These are phyloP conservation scores for Sonneratia alba DNA, from an alignment of 345 rosid genomes.

Conservation along the genomic window DNA sequence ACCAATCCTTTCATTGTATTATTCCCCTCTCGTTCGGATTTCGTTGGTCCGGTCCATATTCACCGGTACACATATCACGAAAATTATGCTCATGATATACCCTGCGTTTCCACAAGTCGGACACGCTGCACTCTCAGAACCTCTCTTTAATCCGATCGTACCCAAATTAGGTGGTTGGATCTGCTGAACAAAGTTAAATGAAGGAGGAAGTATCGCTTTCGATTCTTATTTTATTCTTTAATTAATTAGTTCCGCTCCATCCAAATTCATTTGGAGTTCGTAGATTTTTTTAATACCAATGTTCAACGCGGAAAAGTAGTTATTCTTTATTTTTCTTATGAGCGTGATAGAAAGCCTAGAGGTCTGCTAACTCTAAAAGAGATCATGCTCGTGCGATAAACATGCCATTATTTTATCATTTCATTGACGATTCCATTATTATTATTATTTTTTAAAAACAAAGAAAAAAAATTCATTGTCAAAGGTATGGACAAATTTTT, in stretches of 20 bases:
- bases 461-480: background rate
- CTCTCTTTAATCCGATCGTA: background rate
- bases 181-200: background rate
- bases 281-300: background rate
- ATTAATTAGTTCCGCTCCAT: too few species aligned
- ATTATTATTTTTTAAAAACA: background rate
- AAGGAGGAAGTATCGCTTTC: background rate
- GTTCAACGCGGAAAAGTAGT: background rate
- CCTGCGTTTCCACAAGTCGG: too few species aligned
- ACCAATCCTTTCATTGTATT: too few species aligned
- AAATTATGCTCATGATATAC: too few species aligned
- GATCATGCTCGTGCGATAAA: background rate
- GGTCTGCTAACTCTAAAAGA: background rate
- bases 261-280: background rate
- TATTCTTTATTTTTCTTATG: background rate
- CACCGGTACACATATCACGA: too few species aligned
- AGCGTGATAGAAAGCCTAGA: background rate
- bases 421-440: background rate
- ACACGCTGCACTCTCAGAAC: background rate
- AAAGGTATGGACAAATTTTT: background rate
- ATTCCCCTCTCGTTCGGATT: too few species aligned
- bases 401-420: slow-evolving; percentile 2
- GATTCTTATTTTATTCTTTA: too few species aligned
- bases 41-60: too few species aligned
- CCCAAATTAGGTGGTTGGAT: background rate